Evolutionary conservation across 2,329 filamentous ascomycete genomes (phyloP).

Genomic region (Calonectria multiphialidica): DNA sequence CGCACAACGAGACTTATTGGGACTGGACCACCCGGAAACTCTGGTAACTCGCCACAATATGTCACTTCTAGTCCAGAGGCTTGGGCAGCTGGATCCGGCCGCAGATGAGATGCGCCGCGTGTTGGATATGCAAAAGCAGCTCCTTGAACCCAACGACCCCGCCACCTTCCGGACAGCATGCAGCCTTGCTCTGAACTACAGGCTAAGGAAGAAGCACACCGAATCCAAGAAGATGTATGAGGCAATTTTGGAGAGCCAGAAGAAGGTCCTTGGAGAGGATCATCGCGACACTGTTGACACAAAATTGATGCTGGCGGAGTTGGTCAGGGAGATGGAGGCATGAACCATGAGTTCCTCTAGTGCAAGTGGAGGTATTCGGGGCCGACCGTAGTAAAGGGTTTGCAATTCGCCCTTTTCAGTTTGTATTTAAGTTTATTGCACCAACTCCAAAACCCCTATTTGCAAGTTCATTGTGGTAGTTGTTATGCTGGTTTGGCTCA

Average conservation of each 20-base stretch:
- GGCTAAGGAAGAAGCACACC: background rate
- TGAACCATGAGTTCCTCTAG: too few relatives aligned
- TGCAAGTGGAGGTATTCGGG: background rate
- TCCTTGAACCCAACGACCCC: background rate
- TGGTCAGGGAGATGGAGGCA: background rate
- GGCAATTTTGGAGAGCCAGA: background rate
- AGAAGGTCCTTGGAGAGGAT: background rate
- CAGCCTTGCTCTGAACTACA: conserved; percentile 6
- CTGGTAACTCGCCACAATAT: conserved; percentile 16
- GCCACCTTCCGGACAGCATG: background rate
- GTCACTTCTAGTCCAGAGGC: background rate
- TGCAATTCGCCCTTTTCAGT: background rate
- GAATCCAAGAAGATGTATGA: conserved; percentile 2
- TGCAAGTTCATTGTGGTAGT: background rate
- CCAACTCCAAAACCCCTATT: too few relatives aligned
- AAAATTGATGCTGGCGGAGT: background rate
- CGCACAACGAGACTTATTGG: background rate
- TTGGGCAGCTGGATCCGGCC: background rate
- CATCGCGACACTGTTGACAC: background rate
- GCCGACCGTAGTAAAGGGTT: background rate
- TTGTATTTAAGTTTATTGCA: background rate
- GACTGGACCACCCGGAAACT: conserved; percentile 15
- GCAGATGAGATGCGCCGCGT: conserved; percentile 1
- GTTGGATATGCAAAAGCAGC: background rate
- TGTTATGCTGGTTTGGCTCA: background rate